phyloP scores from a whole-genome alignment of 2,329 filamentous ascomycete species.

The Zymoseptoria ardabiliae region DNA sequence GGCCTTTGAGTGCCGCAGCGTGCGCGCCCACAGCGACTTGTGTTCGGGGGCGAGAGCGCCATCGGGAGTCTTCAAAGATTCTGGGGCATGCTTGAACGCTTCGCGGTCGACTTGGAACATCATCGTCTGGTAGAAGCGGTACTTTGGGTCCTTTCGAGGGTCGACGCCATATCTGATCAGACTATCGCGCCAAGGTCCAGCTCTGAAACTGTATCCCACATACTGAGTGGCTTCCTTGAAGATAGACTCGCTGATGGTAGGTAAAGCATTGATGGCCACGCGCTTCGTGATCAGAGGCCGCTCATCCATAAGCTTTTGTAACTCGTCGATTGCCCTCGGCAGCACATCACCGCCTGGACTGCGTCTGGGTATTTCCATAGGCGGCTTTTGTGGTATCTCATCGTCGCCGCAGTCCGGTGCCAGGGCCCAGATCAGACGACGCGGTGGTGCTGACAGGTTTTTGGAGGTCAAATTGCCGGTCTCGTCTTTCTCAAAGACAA shows the following conservation, averaged over 20 bases:
- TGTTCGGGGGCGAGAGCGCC: constrained; percentile 1
- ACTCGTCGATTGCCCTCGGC: constrained; percentile 54
- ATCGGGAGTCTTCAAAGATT: constrained; percentile 1
- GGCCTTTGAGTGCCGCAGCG: constrained; percentile 13
- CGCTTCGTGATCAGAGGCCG: constrained; percentile 84
- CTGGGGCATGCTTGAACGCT: constrained; percentile 16
- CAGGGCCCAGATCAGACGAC: constrained; percentile 9
- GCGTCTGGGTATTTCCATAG: constrained; percentile 36
- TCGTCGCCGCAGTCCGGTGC: constrained; percentile 50
- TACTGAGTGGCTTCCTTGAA: constrained; percentile 74
- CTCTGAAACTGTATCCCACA: constrained; percentile 84
- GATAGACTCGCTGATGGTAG: constrained; percentile 42
- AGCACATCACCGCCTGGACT: constrained; percentile 40
- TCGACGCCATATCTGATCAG: constrained; percentile 82
- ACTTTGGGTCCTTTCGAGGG: constrained; percentile 67
- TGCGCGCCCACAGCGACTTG: constrained; percentile 12
- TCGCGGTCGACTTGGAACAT: constrained; percentile 62
- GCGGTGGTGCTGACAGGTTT: constrained; percentile 41
- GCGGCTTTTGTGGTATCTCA: constrained; percentile 53
- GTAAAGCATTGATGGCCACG: constrained; percentile 66
- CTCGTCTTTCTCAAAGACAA: constrained; percentile 54
- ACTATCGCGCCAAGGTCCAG: constrained; percentile 84
- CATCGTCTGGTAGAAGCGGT: constrained; percentile 79
- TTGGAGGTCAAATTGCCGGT: constrained; percentile 49
- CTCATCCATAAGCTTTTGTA: constrained; percentile 60